A percentile compares a stretch with the other conserved stretches of the same genome.
phyloP scores from a whole-genome alignment of 2,329 filamentous ascomycete genomes.

The Fusarium torulosum region DNA sequence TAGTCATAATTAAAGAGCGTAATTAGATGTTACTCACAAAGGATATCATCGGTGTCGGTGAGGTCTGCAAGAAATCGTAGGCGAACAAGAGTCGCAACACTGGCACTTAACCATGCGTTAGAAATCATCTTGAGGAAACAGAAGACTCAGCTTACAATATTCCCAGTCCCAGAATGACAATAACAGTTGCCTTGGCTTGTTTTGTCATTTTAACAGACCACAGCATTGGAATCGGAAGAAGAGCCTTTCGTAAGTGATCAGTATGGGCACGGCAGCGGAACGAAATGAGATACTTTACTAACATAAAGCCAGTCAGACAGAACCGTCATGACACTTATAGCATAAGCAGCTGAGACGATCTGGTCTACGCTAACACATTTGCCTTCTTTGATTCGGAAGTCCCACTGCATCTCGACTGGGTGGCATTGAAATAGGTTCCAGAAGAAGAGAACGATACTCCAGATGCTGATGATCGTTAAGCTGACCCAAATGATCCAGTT shows the following conservation, averaged over 20 bases:
- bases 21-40: slow-evolving; percentile 55
- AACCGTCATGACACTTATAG: slow-evolving; percentile 65
- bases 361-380: slow-evolving; percentile 59
- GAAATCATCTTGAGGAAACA: background rate
- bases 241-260: slow-evolving; percentile 53
- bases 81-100: slow-evolving; percentile 66
- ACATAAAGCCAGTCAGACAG: slow-evolving; percentile 67
- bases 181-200: slow-evolving; percentile 65
- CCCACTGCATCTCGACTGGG: slow-evolving; percentile 66
- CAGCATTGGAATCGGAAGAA: slow-evolving; percentile 66
- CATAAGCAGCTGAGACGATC: slow-evolving; percentile 63
- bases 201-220: slow-evolving; percentile 67
- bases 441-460: slow-evolving; percentile 63
- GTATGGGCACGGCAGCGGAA: background rate
- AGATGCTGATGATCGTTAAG: slow-evolving; percentile 60
- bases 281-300: slow-evolving; percentile 32
- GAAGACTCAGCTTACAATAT: slow-evolving; percentile 58
- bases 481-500: slow-evolving; percentile 62
- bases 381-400: slow-evolving; percentile 60
- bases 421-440: slow-evolving; percentile 66
- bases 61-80: slow-evolving; percentile 63
- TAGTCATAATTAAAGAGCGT: slow-evolving; percentile 14
- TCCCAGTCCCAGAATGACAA: slow-evolving; percentile 62
- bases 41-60: slow-evolving; percentile 59
- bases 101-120: slow-evolving; percentile 57